These are phyloP conservation scores for Boletellus ananas DNA, from an alignment of 768 basidiomycete genomes.

Conservation along the genomic window DNA sequence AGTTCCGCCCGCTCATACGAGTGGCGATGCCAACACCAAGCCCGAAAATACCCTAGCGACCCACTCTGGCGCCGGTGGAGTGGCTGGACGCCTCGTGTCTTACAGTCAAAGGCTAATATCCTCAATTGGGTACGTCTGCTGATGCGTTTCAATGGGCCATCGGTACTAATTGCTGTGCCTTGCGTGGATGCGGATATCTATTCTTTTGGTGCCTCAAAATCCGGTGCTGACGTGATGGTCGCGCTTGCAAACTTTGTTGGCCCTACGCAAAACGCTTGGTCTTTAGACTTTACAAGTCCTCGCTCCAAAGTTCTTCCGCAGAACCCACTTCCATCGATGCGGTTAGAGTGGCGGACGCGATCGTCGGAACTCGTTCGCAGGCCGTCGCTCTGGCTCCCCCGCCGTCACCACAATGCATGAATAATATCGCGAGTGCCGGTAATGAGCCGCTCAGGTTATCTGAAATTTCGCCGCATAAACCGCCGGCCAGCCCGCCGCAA, in stretches of 20 bases:
- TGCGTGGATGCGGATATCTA: slow-evolving; percentile 7
- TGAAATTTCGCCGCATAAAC: slow-evolving; percentile 46
- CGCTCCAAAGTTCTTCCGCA: slow-evolving; percentile 12
- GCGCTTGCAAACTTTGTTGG: slow-evolving; percentile 17
- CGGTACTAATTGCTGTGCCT: slow-evolving; percentile 28
- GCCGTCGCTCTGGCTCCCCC: not conserved
- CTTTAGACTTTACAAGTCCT: slow-evolving; percentile 30
- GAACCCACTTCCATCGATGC: slow-evolving; percentile 7
- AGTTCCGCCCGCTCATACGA: slow-evolving; percentile 18
- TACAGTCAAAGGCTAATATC: slow-evolving; percentile 45
- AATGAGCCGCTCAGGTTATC: slow-evolving; percentile 41
- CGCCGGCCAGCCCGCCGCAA: slow-evolving; percentile 1
- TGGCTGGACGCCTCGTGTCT: slow-evolving; percentile 47
- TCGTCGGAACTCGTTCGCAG: slow-evolving; percentile 5
- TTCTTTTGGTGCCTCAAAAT: slow-evolving; percentile 18
- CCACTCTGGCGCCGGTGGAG: slow-evolving; percentile 27
- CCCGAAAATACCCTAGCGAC: slow-evolving; percentile 16
- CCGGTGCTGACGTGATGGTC: slow-evolving; percentile 24
- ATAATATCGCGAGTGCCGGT: not conserved
- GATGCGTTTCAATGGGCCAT: slow-evolving; percentile 16
- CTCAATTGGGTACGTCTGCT: slow-evolving; percentile 43
- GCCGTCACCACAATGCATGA: not conserved
- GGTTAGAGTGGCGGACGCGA: slow-evolving; percentile 8
- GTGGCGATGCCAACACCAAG: slow-evolving; percentile 30
- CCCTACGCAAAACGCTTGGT: slow-evolving; percentile 5